phyloP scores from a whole-genome alignment of 768 basidiomycete species.

The Russula sp. region DNA sequence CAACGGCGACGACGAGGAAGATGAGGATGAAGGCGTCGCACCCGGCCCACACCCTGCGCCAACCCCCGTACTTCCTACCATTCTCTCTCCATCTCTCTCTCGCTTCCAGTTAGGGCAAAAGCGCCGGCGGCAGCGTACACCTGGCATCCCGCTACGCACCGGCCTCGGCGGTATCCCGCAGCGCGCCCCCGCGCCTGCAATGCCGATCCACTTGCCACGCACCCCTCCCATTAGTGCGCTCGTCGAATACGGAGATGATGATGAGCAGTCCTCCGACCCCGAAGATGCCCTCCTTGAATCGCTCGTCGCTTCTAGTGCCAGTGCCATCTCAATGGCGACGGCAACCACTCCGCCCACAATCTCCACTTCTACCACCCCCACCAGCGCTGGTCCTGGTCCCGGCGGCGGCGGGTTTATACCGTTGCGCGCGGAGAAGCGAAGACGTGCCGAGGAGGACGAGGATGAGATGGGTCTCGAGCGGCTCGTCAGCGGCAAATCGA shows the following conservation, averaged over 20 bases:
- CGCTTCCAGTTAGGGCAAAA: conserved; percentile 23
- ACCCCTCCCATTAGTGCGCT: conserved; percentile 52
- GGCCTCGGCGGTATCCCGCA: conserved; percentile 40
- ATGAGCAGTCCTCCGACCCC: conserved; percentile 49
- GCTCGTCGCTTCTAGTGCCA: conserved; percentile 32
- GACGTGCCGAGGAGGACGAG: conserved; percentile 49
- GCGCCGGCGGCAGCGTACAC: conserved; percentile 30
- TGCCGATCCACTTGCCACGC: conserved; percentile 32
- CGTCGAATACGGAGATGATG: conserved; percentile 74
- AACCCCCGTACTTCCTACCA: neutral
- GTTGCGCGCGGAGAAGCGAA: conserved; percentile 41
- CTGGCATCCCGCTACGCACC: conserved; percentile 33
- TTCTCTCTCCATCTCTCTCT: conserved; percentile 25
- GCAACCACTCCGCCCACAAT: neutral
- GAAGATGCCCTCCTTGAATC: conserved; percentile 49
- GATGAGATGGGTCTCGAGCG: conserved; percentile 58
- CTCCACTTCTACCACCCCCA: neutral
- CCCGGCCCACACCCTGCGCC: conserved; percentile 21
- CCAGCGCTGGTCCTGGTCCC: conserved; percentile 4
- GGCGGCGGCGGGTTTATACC: conserved; percentile 30
- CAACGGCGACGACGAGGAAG: conserved; percentile 80
- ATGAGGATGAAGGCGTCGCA: conserved; percentile 33
- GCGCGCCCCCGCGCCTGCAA: conserved; percentile 16
- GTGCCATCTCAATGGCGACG: neutral
- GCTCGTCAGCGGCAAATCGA: conserved; percentile 41